A percentile compares a stretch with the other conserved stretches of the same genome.
phyloP scores from a whole-genome alignment of 225 moss, liverwort and hornwort genomes.

The Pleurozium schreberi region DNA sequence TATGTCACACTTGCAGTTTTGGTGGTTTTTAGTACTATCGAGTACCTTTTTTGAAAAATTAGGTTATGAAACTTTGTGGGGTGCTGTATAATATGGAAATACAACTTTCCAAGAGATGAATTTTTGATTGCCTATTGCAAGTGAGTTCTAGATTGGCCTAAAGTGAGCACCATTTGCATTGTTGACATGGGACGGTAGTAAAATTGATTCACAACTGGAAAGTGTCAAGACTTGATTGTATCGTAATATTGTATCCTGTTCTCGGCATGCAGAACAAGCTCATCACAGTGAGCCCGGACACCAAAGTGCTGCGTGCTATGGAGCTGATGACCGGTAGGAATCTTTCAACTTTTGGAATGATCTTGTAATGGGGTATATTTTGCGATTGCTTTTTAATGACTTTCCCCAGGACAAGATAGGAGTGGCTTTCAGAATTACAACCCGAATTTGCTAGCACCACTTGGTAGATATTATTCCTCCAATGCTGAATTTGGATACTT shows the following conservation, averaged over 20 bases:
- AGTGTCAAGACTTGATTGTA: not conserved
- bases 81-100: too few species aligned
- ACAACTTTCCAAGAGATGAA: too few species aligned
- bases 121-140: too few species aligned
- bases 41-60: too few species aligned
- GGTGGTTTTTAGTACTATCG: too few species aligned
- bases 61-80: too few species aligned
- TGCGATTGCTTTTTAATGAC: not conserved
- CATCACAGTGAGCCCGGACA: constrained; percentile 50
- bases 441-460: not conserved
- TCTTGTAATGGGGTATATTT: not conserved
- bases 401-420: not conserved
- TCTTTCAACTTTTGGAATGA: not conserved
- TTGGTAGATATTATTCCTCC: not conserved
- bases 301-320: constrained; percentile 93
- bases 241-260: not conserved
- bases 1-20: too few species aligned
- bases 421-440: not conserved
- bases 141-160: too few species aligned
- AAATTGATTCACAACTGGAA: not conserved
- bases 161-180: not conserved
- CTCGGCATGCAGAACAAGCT: constrained; percentile 17
- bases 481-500: not conserved
- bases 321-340: constrained; percentile 73
- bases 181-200: not conserved